phyloP scores from a whole-genome alignment of 148 eudicot genomes.

The Vaccinium corymbosum region DNA sequence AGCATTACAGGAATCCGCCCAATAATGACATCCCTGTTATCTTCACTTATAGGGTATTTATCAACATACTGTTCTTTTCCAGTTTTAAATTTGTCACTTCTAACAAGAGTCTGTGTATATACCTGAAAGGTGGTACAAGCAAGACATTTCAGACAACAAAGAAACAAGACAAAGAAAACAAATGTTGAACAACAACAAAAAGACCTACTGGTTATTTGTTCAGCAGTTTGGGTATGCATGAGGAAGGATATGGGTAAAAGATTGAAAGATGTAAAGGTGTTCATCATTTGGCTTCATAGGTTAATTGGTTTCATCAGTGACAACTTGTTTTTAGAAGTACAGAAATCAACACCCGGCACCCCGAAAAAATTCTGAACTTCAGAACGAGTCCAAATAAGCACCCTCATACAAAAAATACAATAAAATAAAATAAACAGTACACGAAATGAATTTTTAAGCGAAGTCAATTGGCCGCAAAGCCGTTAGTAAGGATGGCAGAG shows the following conservation, averaged over 20 bases:
- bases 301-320: background rate
- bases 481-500: background rate
- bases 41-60: constrained; percentile 35
- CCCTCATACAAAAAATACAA: background rate
- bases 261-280: too few species aligned
- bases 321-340: background rate
- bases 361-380: background rate
- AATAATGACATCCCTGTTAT: constrained; percentile 44
- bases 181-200: background rate
- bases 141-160: constrained; percentile 9
- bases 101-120: constrained; percentile 47
- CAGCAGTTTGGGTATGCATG: background rate
- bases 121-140: constrained; percentile 46
- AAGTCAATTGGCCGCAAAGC: background rate
- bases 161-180: background rate
- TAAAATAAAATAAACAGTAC: background rate
- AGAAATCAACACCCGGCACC: background rate
- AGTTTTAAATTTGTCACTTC: constrained; percentile 78
- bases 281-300: background rate
- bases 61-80: constrained; percentile 55
- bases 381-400: background rate
- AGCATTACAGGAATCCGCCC: constrained; percentile 96
- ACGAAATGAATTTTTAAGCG: background rate
- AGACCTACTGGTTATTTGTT: background rate
- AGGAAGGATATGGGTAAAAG: background rate